A percentile compares a stretch with the other conserved stretches of the same genome.
Evolutionary conservation across 2,329 filamentous ascomycete species (phyloP).

Genomic region (Aureobasidium zeae): DNA sequence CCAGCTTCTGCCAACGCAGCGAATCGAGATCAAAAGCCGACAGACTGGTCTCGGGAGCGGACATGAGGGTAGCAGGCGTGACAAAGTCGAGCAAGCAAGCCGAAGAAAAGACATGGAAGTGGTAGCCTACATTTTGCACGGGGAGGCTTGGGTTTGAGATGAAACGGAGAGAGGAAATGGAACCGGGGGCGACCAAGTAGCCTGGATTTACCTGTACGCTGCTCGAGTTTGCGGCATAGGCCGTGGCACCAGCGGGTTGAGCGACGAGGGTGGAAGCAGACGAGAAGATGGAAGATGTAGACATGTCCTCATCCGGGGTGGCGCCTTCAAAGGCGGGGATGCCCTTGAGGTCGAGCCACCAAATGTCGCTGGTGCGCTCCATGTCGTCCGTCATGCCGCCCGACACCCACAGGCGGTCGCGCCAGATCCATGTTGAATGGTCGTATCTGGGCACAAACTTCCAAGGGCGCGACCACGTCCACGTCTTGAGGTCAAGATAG

Average conservation of each 20-base stretch:
- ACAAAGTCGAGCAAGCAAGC: constrained; percentile 89
- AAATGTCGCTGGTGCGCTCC: constrained; percentile 92
- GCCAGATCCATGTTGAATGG: constrained; percentile 89
- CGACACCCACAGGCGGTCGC: constrained; percentile 90
- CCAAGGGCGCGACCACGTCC: constrained; percentile 95
- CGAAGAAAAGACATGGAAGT: constrained; percentile 92
- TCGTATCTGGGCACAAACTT: constrained; percentile 91
- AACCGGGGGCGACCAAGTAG: constrained; percentile 58
- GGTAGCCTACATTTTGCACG: constrained; percentile 78
- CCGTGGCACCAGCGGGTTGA: constrained; percentile 31
- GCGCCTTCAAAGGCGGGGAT: constrained; percentile 62
- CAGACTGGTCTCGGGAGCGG: constrained; percentile 77
- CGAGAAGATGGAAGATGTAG: constrained; percentile 18
- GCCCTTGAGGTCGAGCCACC: constrained; percentile 93
- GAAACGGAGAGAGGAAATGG: constrained; percentile 85
- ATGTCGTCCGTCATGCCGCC: constrained; percentile 91
- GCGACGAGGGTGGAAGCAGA: constrained; percentile 27
- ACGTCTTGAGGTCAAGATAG: constrained; percentile 93
- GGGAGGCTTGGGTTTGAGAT: constrained; percentile 78
- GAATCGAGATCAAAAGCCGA: constrained; percentile 81
- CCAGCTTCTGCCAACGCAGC: constrained; percentile 87
- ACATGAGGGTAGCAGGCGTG: constrained; percentile 80
- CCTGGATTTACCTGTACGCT: constrained; percentile 48
- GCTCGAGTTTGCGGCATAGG: constrained; percentile 65
- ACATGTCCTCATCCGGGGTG: constrained; percentile 23